Percentiles rank a stretch among this genome's conserved stretches.
Evolutionary conservation across 352 stramenopile genomes (phyloP).

Genomic region (Blastocystis sp.): DNA sequence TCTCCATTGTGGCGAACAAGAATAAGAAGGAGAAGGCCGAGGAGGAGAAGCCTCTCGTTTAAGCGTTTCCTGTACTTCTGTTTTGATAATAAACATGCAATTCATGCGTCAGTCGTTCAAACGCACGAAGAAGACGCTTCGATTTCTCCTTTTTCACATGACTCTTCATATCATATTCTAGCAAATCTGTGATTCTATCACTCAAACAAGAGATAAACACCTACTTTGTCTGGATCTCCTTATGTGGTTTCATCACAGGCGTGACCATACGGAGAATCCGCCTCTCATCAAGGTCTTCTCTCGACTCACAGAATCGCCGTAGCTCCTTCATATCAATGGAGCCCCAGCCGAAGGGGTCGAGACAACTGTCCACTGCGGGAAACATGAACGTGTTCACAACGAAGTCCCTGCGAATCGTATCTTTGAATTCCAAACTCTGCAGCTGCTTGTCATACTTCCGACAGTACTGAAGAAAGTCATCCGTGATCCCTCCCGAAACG

Average conservation of each 20-base stretch:
- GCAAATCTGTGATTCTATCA: conserved; percentile 37
- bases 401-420: neutral
- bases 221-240: neutral
- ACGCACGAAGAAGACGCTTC: neutral
- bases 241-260: neutral
- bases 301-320: neutral
- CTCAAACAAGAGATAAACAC: neutral
- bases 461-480: conserved; percentile 10
- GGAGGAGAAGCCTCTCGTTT: conserved; percentile 30
- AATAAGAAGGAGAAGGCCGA: conserved; percentile 28
- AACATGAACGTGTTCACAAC: conserved; percentile 43
- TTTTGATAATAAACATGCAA: conserved; percentile 42
- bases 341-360: conserved; percentile 25
- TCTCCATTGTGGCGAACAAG: conserved; percentile 30
- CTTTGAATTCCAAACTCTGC: neutral
- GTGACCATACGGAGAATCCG: neutral
- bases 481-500: neutral
- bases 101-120: neutral
- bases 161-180: conserved; percentile 32
- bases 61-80: neutral
- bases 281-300: neutral
- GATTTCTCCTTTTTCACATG: conserved; percentile 22
- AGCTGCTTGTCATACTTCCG: conserved; percentile 17
- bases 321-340: neutral
- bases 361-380: conserved; percentile 10